These are phyloP conservation scores for Metschnikowia henanensis DNA, from an alignment of 805 yeast species.

Conservation along the genomic window DNA sequence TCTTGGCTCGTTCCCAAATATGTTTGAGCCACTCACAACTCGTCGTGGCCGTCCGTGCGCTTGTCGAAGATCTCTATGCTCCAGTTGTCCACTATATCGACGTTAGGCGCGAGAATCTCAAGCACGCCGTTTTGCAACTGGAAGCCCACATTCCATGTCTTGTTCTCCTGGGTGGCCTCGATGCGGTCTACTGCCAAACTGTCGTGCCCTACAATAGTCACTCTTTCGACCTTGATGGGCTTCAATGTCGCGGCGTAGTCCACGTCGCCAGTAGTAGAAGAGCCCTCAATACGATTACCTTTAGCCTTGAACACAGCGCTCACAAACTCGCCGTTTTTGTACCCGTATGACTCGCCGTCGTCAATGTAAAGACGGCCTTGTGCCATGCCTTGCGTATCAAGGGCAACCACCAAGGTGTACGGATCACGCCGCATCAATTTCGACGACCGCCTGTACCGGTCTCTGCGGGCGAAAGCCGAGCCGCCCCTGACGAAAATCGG, in stretches of 20 bases:
- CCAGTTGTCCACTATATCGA: constrained; percentile 12
- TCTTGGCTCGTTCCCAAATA: background rate
- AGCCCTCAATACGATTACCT: constrained; percentile 7
- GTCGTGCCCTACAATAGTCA: constrained; percentile 47
- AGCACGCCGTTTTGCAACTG: constrained; percentile 1
- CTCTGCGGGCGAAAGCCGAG: constrained; percentile 62
- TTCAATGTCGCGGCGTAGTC: constrained; percentile 23
- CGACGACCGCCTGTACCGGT: constrained; percentile 78
- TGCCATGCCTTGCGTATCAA: constrained; percentile 50
- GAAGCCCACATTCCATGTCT: constrained; percentile 33
- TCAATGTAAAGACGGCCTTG: constrained; percentile 68
- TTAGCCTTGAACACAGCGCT: constrained; percentile 36
- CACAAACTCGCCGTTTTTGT: constrained; percentile 50
- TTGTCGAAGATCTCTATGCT: constrained; percentile 1
- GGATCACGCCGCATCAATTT: constrained; percentile 78
- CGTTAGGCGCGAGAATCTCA: constrained; percentile 12
- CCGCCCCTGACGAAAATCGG: constrained; percentile 86
- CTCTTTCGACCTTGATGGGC: constrained; percentile 51
- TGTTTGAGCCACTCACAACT: too few relatives aligned
- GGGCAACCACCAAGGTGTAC: constrained; percentile 67
- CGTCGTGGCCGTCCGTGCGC: constrained; percentile 7
- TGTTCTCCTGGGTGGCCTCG: constrained; percentile 36
- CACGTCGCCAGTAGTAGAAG: constrained; percentile 3
- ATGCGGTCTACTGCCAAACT: constrained; percentile 18
- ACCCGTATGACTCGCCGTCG: constrained; percentile 76